Base-by-base conservation (phyloP, 805 yeast genomes). In the Cyberlindnera nakhonratchasimensis region DNA sequence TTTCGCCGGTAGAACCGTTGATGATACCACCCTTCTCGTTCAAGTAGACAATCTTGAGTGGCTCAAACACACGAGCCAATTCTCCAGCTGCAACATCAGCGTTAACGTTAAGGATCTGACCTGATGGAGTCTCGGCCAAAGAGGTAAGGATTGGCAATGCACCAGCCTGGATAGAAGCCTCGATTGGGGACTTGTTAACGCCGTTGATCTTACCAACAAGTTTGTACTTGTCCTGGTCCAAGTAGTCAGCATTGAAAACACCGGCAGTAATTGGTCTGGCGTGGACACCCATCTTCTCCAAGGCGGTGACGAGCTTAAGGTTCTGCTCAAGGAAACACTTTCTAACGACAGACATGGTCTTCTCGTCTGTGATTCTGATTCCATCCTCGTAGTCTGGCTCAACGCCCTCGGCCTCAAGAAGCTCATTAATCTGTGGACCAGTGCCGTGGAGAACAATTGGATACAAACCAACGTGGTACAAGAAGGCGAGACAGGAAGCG, bases 11-110 rank as follows among this genome's bases (percentile, higher is more conserved):
- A 54, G 76, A 80, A 44, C 98, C 98, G 61, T 93, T 87, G 58
- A 87, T 79, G 51, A 93, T 84, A 49, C 99, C 99, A 56, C 99
- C 99, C 68, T 93, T 93, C 66, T 93, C 99, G 66, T 89, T 90
- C 64, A 93, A 72, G 64, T 91, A 93, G 32, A 93, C 99, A 50
- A 93, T 91, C 68, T 93, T 93, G 59, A 93, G 78, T 7, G 99
- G 99, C 68, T 93, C 96, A 55, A 93, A 86, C 39, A 87, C 96
- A 60, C 97, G 78, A 19, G 99, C 97, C 52, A 93, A 75, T 67
- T 93, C 98, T 56, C 97, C 95, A 34, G 99, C 99, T 32, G 98
- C 99, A 39, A 93, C 96, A 62, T 93, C 99, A 7, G 99, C 99
- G 62, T 93, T 93, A 47, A 93, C 98, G 57, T 93, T 93, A 63